Evolutionary conservation across 208 protist genomes (phyloP), one percentile per base, ranked within the genome.

Genomic region (Porcisia deanei): DNA sequence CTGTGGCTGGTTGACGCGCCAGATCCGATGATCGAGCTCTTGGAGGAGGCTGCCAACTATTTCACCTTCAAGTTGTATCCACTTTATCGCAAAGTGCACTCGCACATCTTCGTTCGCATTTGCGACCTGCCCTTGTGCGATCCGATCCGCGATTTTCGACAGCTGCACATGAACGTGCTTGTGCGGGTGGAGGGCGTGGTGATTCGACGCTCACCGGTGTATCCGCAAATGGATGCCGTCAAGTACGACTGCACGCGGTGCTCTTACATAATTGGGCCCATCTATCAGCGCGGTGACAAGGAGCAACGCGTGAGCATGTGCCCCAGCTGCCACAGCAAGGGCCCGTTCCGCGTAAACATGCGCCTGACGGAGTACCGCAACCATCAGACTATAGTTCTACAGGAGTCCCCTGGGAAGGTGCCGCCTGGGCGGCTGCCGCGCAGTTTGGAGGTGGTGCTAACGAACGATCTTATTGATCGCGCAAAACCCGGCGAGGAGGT

Each of bases 371-470:
- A 99, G 71, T 99, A 99, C 88, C 84, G 98, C 64, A 99, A 99
- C 88, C 99, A 99, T 80, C 99, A 99, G 85, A 99, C 96, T 10
- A 96, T 99, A 68, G 92, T 98, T 14, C 75, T 99, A 53, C 99
- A 99, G 88, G 99, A 99, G 87, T 96, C 95, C 4, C 99, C 99
- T 20, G 98, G 99, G 34, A 99, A 98, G 64, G 99, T 99, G 57
- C 98, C 99, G 20, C 88, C 98, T 41, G 99, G 99, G 30, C 94
- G 99, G 18, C 90, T 99, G 30, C 99, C 99, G 59, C 87, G 99
- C 59, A 98, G 97, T 60, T 97, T 99, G 75, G 99, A 99, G 64
- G 97, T 99, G 41, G 91, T 99, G 18, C 91, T 99, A 0, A 94
- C 98, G 9, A 92, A 95, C 75, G 99, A 99, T 82, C 84, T 99